A percentile compares a stretch with the other conserved stretches of the same genome.
phyloP scores from a whole-genome alignment of 2,329 filamentous ascomycete genomes.

The Aspergillus udagawae region DNA sequence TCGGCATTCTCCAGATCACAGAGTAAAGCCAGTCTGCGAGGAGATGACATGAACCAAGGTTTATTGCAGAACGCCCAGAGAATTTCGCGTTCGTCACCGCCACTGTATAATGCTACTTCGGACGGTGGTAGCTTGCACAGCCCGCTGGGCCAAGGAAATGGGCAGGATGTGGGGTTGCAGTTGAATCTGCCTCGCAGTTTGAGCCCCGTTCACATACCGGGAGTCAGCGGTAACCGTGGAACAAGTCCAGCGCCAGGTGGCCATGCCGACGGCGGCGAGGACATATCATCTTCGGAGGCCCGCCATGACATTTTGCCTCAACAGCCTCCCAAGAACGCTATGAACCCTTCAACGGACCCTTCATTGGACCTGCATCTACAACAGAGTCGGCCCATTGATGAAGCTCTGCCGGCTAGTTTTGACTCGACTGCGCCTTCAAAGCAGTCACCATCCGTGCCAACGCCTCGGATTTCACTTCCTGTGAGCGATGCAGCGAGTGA shows the following conservation, averaged over 20 bases:
- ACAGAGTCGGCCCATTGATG: constrained; percentile 20
- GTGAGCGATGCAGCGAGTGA: constrained; percentile 50
- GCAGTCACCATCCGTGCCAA: constrained; percentile 17
- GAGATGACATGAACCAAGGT: constrained; percentile 48
- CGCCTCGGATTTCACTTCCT: constrained; percentile 36
- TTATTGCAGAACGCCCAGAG: constrained; percentile 55
- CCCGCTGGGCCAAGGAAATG: constrained; percentile 10
- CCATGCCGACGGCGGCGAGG: neutral
- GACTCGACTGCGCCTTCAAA: constrained; percentile 11
- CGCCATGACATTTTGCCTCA: neutral
- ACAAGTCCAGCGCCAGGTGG: constrained; percentile 2
- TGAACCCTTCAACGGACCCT: constrained; percentile 5
- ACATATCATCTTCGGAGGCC: neutral
- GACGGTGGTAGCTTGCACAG: constrained; percentile 9
- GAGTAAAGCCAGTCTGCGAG: constrained; percentile 35
- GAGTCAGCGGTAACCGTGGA: constrained; percentile 8
- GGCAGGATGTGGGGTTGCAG: constrained; percentile 18
- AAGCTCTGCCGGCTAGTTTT: constrained; percentile 10
- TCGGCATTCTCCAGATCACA: constrained; percentile 53
- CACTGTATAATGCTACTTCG: constrained; percentile 21
- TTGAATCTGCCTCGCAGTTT: constrained; percentile 18
- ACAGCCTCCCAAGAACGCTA: constrained; percentile 7
- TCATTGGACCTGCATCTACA: constrained; percentile 18
- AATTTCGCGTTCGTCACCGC: constrained; percentile 54
- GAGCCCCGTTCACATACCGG: constrained; percentile 17